phyloP scores from a whole-genome alignment of 1,284 basidiomycete species.

The Abortiporus biennis region DNA sequence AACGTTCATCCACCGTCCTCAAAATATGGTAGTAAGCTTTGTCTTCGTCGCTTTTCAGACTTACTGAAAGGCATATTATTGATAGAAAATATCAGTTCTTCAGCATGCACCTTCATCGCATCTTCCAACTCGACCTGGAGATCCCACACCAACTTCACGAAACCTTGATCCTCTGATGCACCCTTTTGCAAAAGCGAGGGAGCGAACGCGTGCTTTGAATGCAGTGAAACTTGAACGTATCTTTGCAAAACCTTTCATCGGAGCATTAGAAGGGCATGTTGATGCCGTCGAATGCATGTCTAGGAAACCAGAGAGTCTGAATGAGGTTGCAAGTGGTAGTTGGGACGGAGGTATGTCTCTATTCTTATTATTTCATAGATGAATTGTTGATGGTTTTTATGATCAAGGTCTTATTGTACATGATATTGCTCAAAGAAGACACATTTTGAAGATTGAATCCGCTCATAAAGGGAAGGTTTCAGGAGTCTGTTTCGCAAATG shows the following conservation, averaged over 20 bases:
- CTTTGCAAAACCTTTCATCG: slow-evolving; percentile 96
- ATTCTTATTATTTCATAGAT: slow-evolving; percentile 10
- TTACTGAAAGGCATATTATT: too few relatives aligned
- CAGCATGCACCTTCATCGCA: slow-evolving; percentile 80
- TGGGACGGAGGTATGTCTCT: slow-evolving; percentile 83
- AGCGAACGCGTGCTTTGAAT: slow-evolving; percentile 91
- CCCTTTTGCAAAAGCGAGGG: slow-evolving; percentile 88
- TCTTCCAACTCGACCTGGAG: slow-evolving; percentile 65
- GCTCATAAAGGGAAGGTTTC: slow-evolving; percentile 94
- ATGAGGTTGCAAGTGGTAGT: slow-evolving; percentile 86
- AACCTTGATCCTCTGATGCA: slow-evolving; percentile 95
- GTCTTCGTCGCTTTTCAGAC: too few relatives aligned
- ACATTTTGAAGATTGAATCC: slow-evolving; percentile 63
- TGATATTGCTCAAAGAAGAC: slow-evolving; percentile 69
- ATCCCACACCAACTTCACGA: slow-evolving; percentile 82
- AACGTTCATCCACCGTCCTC: too few relatives aligned
- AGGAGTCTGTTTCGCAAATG: slow-evolving; percentile 72
- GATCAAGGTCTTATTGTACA: slow-evolving; percentile 80
- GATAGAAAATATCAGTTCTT: slow-evolving; percentile 84
- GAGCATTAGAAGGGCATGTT: slow-evolving; percentile 85
- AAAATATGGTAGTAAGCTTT: slow-evolving; percentile 20
- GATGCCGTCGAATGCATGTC: slow-evolving; percentile 92
- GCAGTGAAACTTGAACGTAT: slow-evolving; percentile 96
- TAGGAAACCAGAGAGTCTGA: slow-evolving; percentile 74
- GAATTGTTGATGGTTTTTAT: slow-evolving; percentile 1